These are phyloP conservation scores for Polyporus tsugae DNA, from an alignment of 1,284 basidiomycete genomes.

Conservation along the genomic window DNA sequence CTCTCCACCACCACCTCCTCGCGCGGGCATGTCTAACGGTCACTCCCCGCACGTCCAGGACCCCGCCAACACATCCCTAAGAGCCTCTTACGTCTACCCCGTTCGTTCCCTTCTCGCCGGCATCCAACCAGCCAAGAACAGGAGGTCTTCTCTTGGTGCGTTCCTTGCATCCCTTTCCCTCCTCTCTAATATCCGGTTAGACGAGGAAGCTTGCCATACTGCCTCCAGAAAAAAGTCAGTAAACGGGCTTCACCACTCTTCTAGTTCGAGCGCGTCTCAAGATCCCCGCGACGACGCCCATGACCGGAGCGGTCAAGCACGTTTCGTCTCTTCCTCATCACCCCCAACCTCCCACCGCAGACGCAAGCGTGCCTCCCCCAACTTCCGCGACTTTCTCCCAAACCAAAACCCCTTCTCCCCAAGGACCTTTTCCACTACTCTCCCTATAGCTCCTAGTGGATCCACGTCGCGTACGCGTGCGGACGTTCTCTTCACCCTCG, in stretches of 20 bases:
- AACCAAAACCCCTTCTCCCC: constrained; percentile 36
- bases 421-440: constrained; percentile 34
- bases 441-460: constrained; percentile 11
- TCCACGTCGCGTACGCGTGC: constrained; percentile 5
- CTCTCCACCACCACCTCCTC: constrained; percentile 6
- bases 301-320: neutral
- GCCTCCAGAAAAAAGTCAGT: neutral
- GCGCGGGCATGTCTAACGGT: constrained; percentile 14
- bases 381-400: constrained; percentile 40
- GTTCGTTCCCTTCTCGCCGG: constrained; percentile 43
- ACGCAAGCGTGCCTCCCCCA: constrained; percentile 23
- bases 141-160: constrained; percentile 16
- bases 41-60: neutral
- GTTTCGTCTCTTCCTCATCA: neutral
- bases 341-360: neutral
- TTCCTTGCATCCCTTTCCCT: constrained; percentile 4
- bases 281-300: neutral
- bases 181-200: constrained; percentile 17
- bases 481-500: constrained; percentile 28
- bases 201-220: constrained; percentile 10
- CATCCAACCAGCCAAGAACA: constrained; percentile 47
- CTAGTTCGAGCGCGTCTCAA: neutral
- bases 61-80: neutral
- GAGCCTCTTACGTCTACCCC: constrained; percentile 42
- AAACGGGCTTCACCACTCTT: neutral